phyloP scores from a whole-genome alignment of 768 basidiomycete species.

The Podaxis mareebaensis region DNA sequence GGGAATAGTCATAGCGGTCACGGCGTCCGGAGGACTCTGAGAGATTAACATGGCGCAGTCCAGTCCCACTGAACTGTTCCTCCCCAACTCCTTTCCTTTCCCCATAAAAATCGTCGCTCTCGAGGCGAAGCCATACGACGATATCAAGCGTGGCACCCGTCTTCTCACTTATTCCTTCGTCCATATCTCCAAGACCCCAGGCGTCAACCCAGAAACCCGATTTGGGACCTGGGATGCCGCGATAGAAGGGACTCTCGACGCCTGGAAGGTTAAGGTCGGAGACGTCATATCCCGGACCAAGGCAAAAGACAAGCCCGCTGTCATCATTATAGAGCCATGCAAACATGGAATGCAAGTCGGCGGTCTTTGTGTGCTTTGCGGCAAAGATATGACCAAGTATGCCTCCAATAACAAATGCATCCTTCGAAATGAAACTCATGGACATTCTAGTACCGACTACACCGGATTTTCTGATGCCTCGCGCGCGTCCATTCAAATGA shows the following conservation, averaged over 20 bases:
- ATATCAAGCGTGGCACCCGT: conserved; percentile 69
- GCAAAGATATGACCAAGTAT: conserved; percentile 92
- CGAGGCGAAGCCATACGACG: conserved; percentile 43
- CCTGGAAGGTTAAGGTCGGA: conserved; percentile 69
- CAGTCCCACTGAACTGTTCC: conserved; percentile 70
- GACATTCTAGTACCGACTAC: conserved; percentile 64
- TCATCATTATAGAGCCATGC: conserved; percentile 86
- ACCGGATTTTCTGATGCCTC: conserved; percentile 85
- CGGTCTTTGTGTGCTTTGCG: conserved; percentile 92
- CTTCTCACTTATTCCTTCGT: conserved; percentile 86
- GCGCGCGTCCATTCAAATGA: conserved; percentile 91
- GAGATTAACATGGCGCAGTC: conserved; percentile 25
- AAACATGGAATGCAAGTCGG: conserved; percentile 92
- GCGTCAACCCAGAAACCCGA: conserved; percentile 59
- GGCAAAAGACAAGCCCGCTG: conserved; percentile 60
- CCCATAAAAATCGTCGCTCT: conserved; percentile 82
- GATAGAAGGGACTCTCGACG: conserved; percentile 73
- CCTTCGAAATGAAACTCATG: conserved; percentile 18
- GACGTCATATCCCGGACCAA: conserved; percentile 61
- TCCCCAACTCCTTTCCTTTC: conserved; percentile 80
- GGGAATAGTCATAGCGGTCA: not conserved
- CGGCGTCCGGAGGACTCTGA: not conserved
- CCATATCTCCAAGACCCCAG: conserved; percentile 47
- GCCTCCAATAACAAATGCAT: conserved; percentile 28
- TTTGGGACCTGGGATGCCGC: conserved; percentile 92